These are phyloP conservation scores for Talaromyces atroroseus DNA, from an alignment of 2,329 filamentous ascomycete genomes.

Conservation along the genomic window DNA sequence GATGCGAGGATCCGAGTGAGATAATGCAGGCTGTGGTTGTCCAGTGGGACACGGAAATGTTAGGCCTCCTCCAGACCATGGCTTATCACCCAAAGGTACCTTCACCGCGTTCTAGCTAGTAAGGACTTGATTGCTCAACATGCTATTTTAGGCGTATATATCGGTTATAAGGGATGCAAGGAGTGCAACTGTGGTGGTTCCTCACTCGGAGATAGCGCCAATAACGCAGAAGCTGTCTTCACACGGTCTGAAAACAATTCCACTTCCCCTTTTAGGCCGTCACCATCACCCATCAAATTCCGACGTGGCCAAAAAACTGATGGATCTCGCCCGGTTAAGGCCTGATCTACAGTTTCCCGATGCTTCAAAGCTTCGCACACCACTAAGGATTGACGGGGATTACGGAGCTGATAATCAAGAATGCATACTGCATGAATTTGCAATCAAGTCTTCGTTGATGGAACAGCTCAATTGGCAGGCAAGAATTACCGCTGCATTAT, in stretches of 20 bases:
- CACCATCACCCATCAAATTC: slow-evolving; percentile 23
- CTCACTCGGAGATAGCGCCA: slow-evolving; percentile 10
- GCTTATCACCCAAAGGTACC: not conserved
- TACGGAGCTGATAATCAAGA: slow-evolving; percentile 15
- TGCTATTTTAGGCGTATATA: slow-evolving; percentile 22
- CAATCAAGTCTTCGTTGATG: slow-evolving; percentile 28
- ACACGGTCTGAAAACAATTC: slow-evolving; percentile 21
- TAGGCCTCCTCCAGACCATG: slow-evolving; percentile 17
- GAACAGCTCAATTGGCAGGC: slow-evolving; percentile 30
- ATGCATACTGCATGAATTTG: slow-evolving; percentile 23
- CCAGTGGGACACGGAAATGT: not conserved
- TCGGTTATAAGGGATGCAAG: slow-evolving; percentile 34
- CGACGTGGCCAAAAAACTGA: slow-evolving; percentile 16
- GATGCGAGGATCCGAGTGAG: slow-evolving; percentile 14
- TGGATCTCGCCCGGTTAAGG: slow-evolving; percentile 23
- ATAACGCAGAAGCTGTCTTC: slow-evolving; percentile 21
- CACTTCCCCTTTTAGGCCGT: slow-evolving; percentile 27
- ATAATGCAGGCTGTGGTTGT: slow-evolving; percentile 20
- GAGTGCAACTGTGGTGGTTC: slow-evolving; percentile 31
- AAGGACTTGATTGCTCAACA: no score
- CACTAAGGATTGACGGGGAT: slow-evolving; percentile 18
- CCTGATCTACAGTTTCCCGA: slow-evolving; percentile 29
- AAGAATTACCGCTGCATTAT: not conserved
- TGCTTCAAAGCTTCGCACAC: slow-evolving; percentile 21
- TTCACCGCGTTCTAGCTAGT: not conserved